A percentile compares a stretch with the other conserved stretches of the same genome.
phyloP scores from a whole-genome alignment of 148 eudicot genomes.

The Rhododendron williamsianum region DNA sequence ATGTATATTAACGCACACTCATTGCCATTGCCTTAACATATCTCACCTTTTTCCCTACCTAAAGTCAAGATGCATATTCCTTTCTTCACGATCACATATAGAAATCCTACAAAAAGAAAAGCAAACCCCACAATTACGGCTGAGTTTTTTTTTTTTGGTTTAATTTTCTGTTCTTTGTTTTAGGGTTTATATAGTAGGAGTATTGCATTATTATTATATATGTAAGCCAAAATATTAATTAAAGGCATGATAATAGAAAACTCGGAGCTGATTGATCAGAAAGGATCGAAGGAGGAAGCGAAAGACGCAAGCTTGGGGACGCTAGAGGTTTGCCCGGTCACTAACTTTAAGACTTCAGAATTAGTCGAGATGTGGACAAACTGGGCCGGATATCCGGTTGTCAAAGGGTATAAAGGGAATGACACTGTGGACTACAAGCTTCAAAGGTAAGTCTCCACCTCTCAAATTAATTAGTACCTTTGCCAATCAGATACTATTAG shows the following conservation, averaged over 20 bases:
- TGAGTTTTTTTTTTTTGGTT: not conserved
- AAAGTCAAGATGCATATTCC: slow-evolving; percentile 7
- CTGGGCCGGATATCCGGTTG: no score
- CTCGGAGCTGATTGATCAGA: not conserved
- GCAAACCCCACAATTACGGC: slow-evolving; percentile 5
- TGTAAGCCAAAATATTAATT: not conserved
- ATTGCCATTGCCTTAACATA: not conserved
- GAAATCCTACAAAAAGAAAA: not conserved
- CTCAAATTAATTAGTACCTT: not conserved
- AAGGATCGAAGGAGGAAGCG: no score
- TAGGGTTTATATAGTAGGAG: not conserved
- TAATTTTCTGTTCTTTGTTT: not conserved
- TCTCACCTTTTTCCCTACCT: slow-evolving; percentile 9
- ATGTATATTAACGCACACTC: not conserved
- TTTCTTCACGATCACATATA: slow-evolving; percentile 9
- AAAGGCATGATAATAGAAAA: not conserved
- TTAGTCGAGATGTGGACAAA: no score
- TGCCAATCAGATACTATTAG: not conserved
- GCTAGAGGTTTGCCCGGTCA: no score
- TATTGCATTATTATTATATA: not conserved
- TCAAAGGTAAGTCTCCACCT: not conserved
- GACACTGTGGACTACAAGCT: not conserved
- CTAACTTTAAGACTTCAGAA: no score
- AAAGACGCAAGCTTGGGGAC: no score
- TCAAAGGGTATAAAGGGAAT: not conserved